phyloP scores from a whole-genome alignment of 495 filamentous ascomycete species.

The Podospora comata region DNA sequence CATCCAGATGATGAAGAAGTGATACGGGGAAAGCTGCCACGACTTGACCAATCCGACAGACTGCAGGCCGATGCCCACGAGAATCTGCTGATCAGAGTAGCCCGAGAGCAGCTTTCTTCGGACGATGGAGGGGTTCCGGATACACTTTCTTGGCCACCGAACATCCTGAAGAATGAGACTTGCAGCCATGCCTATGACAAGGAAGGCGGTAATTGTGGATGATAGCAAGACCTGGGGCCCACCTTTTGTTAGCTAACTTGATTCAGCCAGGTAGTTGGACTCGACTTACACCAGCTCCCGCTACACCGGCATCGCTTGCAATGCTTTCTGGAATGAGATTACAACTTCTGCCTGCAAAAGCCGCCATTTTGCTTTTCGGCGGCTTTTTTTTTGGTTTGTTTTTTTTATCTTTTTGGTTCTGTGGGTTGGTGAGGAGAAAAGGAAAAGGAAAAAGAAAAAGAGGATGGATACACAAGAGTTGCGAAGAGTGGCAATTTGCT shows the following conservation, averaged over 20 bases:
- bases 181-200: constrained; percentile 45
- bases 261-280: neutral
- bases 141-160: constrained; percentile 25
- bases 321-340: constrained; percentile 41
- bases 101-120: constrained; percentile 55
- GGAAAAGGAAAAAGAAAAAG: neutral
- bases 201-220: constrained; percentile 54
- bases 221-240: constrained; percentile 52
- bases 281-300: constrained; percentile 53
- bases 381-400: too few species aligned
- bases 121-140: constrained; percentile 39
- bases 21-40: constrained; percentile 52
- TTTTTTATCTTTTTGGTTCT: too few species aligned
- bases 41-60: constrained; percentile 51
- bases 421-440: neutral
- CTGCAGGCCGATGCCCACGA: constrained; percentile 59
- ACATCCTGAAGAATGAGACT: constrained; percentile 49
- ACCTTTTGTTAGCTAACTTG: neutral
- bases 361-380: constrained; percentile 16
- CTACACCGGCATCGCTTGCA: constrained; percentile 54
- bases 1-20: constrained; percentile 64
- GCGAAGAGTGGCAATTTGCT: too few species aligned
- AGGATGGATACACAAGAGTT: too few species aligned
- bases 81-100: constrained; percentile 60
- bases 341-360: constrained; percentile 39